Percentiles rank a stretch among this genome's conserved stretches.
Evolutionary conservation across 257 asterid genomes (phyloP).

Genomic region (Solanum bulbocastanum): DNA sequence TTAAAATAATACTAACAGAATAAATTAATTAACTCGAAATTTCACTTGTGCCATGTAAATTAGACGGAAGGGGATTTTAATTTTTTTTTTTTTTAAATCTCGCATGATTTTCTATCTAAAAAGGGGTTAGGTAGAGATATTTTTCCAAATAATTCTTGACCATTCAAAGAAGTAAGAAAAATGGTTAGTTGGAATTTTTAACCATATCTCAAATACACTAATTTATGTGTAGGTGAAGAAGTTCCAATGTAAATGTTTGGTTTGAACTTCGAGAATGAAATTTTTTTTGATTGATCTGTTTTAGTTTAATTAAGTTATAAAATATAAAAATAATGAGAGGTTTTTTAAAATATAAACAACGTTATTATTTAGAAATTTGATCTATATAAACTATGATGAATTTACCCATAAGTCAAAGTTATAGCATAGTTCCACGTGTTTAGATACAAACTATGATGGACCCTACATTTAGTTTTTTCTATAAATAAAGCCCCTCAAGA

Average conservation of each 20-base stretch:
- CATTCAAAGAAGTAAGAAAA: neutral
- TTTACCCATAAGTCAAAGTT: neutral
- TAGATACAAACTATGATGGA: neutral
- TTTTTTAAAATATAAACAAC: too few species aligned
- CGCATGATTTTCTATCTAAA: neutral
- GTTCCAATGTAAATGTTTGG: neutral
- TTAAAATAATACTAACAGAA: neutral
- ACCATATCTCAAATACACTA: neutral
- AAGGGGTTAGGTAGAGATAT: neutral
- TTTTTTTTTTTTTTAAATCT: neutral
- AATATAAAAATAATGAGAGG: too few species aligned
- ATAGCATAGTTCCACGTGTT: neutral
- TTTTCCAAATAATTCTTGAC: neutral
- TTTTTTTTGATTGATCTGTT: rapidly evolving
- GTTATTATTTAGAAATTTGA: neutral
- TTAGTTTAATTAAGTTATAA: too few species aligned
- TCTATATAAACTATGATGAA: too few species aligned
- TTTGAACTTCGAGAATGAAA: neutral
- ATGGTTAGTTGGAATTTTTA: neutral
- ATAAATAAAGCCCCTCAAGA: neutral
- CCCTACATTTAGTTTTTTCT: neutral
- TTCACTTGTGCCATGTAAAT: neutral
- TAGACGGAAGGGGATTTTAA: rapidly evolving
- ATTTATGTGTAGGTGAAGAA: neutral
- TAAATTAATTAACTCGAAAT: neutral